Evolutionary conservation across 2,329 filamentous ascomycete genomes (phyloP).

Genomic region (Cladobotryum mycophilum): DNA sequence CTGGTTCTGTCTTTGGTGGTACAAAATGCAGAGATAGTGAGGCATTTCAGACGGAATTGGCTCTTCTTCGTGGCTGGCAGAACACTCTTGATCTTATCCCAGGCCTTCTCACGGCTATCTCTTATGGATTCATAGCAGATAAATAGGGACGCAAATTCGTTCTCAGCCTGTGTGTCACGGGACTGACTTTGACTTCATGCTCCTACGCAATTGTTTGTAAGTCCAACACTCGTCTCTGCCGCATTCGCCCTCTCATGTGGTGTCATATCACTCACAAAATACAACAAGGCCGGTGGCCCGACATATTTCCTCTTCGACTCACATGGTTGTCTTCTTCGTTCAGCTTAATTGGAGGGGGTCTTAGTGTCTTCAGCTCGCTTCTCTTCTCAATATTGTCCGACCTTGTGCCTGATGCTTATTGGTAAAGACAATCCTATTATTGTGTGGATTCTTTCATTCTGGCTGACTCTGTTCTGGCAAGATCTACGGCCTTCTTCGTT

Average conservation of each 20-base stretch:
- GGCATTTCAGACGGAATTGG: neutral
- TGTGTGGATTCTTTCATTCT: neutral
- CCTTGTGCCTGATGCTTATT: neutral
- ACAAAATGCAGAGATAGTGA: neutral
- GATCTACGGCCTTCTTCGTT: neutral
- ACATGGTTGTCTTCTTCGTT: neutral
- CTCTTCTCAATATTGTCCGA: neutral
- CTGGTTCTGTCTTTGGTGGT: neutral
- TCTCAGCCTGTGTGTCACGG: neutral
- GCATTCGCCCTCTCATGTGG: too few relatives aligned
- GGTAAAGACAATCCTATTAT: neutral
- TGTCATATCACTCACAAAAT: too few relatives aligned
- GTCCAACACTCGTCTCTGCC: neutral
- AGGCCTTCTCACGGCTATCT: neutral
- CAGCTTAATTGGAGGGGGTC: slow-evolving; percentile 3
- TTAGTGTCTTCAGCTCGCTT: neutral
- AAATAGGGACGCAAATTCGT: neutral
- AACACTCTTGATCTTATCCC: slow-evolving; percentile 2
- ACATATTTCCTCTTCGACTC: neutral
- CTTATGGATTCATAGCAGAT: slow-evolving; percentile 5
- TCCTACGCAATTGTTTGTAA: neutral
- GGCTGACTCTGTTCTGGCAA: neutral
- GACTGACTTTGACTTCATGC: neutral
- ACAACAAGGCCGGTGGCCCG: neutral
- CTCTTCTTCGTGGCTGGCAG: neutral